phyloP scores from a whole-genome alignment of 1,139 yeast genomes.

The Protomyces inundatus region DNA sequence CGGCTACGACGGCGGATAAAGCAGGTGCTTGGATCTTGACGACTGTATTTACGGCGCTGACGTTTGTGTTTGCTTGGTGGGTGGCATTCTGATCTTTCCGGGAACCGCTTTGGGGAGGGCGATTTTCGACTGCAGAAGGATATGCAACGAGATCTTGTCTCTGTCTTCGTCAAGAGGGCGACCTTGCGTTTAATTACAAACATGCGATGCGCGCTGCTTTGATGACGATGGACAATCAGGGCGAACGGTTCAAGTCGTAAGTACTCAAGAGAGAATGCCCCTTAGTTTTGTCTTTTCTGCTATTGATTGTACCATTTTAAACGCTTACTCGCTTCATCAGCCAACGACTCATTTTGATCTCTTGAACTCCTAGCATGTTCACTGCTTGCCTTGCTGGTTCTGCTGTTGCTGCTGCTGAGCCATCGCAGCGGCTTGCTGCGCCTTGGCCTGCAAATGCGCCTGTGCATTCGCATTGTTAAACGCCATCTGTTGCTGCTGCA shows the following conservation, averaged over 20 bases:
- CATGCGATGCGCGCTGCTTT: not conserved
- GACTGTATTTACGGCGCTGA: constrained; percentile 1
- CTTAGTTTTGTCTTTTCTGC: not conserved
- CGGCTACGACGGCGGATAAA: constrained; percentile 24
- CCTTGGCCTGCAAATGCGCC: not conserved
- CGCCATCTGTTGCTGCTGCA: constrained; percentile 17
- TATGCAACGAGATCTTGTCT: no score
- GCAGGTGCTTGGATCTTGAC: constrained; percentile 24
- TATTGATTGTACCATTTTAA: not conserved
- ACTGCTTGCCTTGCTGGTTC: no score
- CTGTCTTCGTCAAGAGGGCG: no score
- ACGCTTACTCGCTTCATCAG: not conserved
- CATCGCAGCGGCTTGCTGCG: not conserved
- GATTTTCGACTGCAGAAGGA: no score
- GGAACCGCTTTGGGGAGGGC: not conserved
- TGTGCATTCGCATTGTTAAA: not conserved
- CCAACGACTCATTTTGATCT: not conserved
- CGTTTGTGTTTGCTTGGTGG: constrained; percentile 24
- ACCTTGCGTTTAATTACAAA: no score
- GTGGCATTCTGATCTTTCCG: constrained; percentile 1
- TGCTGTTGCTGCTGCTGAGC: not conserved
- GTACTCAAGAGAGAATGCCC: no score
- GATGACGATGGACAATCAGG: not conserved
- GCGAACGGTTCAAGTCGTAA: no score
- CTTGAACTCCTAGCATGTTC: not conserved